Conservation (phyloP, 139 green algal species). For the Desmodesmus armatus region DNA sequence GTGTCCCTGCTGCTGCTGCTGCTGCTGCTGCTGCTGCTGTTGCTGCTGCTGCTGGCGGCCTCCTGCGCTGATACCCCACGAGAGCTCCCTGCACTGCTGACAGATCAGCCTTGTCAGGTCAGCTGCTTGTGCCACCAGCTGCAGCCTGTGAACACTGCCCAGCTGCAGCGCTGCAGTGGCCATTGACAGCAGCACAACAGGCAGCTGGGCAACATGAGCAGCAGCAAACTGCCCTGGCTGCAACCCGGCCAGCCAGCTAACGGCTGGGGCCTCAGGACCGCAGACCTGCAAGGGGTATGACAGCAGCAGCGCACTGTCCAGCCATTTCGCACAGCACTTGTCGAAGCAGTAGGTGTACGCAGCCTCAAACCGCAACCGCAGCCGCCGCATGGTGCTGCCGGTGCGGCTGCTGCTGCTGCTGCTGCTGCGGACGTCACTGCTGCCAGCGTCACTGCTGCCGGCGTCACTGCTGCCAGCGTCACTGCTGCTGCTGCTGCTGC, state of each 20-base stretch:
- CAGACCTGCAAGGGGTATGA: too few species aligned
- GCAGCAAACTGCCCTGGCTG: background rate
- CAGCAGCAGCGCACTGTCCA: background rate
- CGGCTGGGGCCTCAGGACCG: too few species aligned
- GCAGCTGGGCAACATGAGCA: background rate
- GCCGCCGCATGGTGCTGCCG: background rate
- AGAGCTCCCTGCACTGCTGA: background rate
- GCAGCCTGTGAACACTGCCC: background rate
- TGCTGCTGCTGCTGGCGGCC: background rate
- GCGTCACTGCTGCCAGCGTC: background rate
- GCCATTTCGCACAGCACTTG: too few species aligned
- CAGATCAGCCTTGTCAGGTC: too few species aligned
- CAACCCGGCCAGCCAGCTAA: background rate
- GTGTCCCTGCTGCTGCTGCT: background rate
- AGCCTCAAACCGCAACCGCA: background rate
- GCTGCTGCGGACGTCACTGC: background rate
- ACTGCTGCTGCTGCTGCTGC: conserved; percentile 28
- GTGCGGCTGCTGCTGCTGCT: conserved; percentile 12
- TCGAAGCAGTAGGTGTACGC: too few species aligned
- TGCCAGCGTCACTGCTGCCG: background rate
- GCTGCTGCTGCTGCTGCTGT: background rate
- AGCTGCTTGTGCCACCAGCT: too few species aligned
- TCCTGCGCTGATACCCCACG: conserved; percentile 16
- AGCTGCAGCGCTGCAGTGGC: background rate
- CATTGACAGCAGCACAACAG: conserved; percentile 11